A percentile compares a stretch with the other conserved stretches of the same genome.
Evolutionary conservation across 2,329 filamentous ascomycete genomes (phyloP).

Genomic region (Ophiostoma perfectum): DNA sequence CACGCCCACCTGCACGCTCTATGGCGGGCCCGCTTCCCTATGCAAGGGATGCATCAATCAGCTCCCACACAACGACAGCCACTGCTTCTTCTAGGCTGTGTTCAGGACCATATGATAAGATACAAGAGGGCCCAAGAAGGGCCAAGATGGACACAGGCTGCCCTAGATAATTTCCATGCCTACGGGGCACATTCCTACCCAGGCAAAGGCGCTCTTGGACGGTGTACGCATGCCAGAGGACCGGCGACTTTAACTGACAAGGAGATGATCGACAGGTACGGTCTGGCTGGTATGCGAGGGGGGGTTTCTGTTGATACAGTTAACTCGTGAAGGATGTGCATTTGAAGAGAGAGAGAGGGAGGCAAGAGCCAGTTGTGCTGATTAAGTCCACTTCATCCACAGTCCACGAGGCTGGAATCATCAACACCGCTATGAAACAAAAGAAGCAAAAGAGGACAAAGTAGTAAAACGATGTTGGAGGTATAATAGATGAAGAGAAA

Average conservation of each 20-base stretch:
- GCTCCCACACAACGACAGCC: neutral
- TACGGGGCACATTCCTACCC: neutral
- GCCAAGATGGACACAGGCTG: neutral
- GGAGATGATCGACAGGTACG: conserved; percentile 1
- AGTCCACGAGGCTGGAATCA: neutral
- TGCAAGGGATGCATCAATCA: neutral
- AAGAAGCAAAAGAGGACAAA: neutral
- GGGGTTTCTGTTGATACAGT: no score
- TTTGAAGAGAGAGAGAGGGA: neutral
- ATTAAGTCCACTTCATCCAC: neutral
- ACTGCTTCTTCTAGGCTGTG: neutral
- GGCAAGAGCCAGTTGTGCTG: neutral
- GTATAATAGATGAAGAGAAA: neutral
- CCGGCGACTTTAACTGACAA: neutral
- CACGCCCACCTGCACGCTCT: neutral
- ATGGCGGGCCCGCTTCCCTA: neutral
- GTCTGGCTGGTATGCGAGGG: neutral
- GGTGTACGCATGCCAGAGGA: neutral
- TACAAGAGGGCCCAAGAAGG: neutral
- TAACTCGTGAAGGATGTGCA: neutral
- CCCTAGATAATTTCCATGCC: conserved; percentile 7
- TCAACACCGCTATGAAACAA: neutral
- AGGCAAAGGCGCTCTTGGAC: neutral
- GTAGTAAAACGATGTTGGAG: neutral
- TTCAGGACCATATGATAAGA: neutral